Percentiles rank a stretch among this genome's conserved stretches.
These are phyloP conservation scores for Macrophomina tecta DNA, from an alignment of 2,329 filamentous ascomycete species.

Conservation along the genomic window DNA sequence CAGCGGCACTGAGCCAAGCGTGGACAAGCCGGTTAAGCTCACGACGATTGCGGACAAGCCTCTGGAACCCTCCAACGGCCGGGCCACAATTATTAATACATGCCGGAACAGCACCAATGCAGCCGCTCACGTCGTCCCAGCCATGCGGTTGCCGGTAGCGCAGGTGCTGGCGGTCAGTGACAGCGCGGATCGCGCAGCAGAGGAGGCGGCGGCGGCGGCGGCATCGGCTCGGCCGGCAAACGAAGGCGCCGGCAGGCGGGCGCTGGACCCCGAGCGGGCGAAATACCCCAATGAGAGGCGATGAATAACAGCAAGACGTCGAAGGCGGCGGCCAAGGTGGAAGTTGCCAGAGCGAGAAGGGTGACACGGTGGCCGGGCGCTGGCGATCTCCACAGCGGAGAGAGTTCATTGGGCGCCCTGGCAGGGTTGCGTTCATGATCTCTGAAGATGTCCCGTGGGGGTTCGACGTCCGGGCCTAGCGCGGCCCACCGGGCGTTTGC, in stretches of 20 bases:
- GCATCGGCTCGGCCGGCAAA: not conserved
- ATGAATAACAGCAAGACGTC: conserved; percentile 15
- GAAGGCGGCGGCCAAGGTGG: conserved; percentile 18
- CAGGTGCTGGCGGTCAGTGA: not conserved
- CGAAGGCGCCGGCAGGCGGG: not conserved
- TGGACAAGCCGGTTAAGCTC: conserved; percentile 24
- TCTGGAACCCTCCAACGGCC: conserved; percentile 11
- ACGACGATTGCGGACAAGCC: conserved; percentile 22
- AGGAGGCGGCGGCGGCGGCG: not conserved
- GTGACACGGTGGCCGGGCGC: conserved; percentile 4
- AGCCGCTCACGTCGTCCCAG: not conserved
- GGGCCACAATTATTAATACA: conserved; percentile 20
- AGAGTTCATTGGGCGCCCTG: conserved; percentile 13
- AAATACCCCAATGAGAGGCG: not conserved
- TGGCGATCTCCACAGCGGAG: conserved; percentile 1
- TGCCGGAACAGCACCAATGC: conserved; percentile 9
- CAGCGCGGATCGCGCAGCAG: not conserved
- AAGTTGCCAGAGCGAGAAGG: conserved; percentile 5
- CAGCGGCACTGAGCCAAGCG: conserved; percentile 7
- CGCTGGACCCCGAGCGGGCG: not conserved
- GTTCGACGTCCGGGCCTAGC: conserved; percentile 9
- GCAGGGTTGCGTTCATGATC: conserved; percentile 19
- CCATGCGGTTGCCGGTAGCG: not conserved
- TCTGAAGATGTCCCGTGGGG: conserved; percentile 22
- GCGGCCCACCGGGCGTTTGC: conserved; percentile 9